Percentiles rank a stretch among this genome's conserved stretches.
Conservation (phyloP, 257 asterid species). For the Verbascum thapsus region DNA sequence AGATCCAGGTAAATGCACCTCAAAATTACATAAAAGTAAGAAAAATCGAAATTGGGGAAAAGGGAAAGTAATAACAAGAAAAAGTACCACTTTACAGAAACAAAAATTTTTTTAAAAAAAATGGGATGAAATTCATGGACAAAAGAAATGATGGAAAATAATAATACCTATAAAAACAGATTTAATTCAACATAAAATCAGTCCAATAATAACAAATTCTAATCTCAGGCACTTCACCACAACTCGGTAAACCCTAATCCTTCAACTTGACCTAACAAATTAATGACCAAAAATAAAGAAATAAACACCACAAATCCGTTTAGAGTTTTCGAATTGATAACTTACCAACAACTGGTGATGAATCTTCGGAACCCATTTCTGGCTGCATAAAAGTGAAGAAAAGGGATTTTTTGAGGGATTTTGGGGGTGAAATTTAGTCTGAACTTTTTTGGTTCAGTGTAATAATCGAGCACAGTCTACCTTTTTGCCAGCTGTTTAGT, state of each 20-base stretch:
- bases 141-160: not conserved
- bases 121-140: conserved; percentile 4
- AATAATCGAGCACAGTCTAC: too few relatives aligned
- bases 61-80: not conserved
- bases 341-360: conserved; percentile 73
- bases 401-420: not conserved
- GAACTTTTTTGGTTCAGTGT: not conserved
- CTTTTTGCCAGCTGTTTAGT: conserved; percentile 18
- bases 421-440: not conserved
- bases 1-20: conserved; percentile 1
- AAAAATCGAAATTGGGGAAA: too few relatives aligned
- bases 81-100: too few relatives aligned
- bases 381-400: conserved; percentile 30
- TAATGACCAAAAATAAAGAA: not conserved
- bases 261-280: conserved; percentile 17
- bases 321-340: conserved; percentile 20
- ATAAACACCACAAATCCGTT: not conserved
- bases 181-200: not conserved
- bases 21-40: not conserved
- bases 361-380: conserved; percentile 65
- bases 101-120: not conserved
- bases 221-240: conserved; percentile 1
- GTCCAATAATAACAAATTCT: not conserved
- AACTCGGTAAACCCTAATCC: conserved; percentile 30
- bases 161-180: not conserved